A percentile compares a stretch with the other conserved stretches of the same genome.
Conservation (phyloP, 2,329 filamentous ascomycete species). For the Fusarium floridanum region DNA sequence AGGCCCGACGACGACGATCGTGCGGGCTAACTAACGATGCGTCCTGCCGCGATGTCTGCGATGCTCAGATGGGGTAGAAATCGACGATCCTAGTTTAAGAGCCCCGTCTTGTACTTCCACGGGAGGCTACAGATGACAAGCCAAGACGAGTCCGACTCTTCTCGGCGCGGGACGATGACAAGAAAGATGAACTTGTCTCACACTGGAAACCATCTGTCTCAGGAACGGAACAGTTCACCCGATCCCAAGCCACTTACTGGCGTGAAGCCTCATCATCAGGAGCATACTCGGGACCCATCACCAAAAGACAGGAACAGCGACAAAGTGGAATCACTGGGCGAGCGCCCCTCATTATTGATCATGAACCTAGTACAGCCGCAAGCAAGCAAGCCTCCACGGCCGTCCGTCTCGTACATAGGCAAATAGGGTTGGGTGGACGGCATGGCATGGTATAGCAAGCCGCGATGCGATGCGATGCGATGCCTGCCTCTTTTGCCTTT, state of each 20-base stretch:
- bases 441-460: slow-evolving; percentile 28
- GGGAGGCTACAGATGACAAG: slow-evolving; percentile 8
- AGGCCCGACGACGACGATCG: slow-evolving; percentile 11
- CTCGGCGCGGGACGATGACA: neutral
- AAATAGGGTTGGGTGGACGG: slow-evolving; percentile 34
- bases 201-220: slow-evolving; percentile 18
- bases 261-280: slow-evolving; percentile 23
- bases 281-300: slow-evolving; percentile 21
- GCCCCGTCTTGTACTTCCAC: neutral
- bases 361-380: slow-evolving; percentile 38
- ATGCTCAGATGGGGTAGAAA: slow-evolving; percentile 8
- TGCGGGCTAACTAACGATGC: neutral
- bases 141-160: neutral
- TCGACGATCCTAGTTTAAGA: slow-evolving; percentile 18
- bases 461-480: slow-evolving; percentile 15
- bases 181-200: slow-evolving; percentile 8
- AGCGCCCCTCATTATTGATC: slow-evolving; percentile 43
- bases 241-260: slow-evolving; percentile 16
- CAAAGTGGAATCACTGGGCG: slow-evolving; percentile 39
- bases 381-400: slow-evolving; percentile 13
- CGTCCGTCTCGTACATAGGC: slow-evolving; percentile 34
- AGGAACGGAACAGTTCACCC: slow-evolving; percentile 13
- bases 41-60: slow-evolving; percentile 6
- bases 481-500: slow-evolving; percentile 19
- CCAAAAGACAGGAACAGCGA: slow-evolving; percentile 21